Percentiles rank a stretch among this genome's conserved stretches.
phyloP scores from a whole-genome alignment of 805 yeast species.

The Zygoascus bituminiphila region DNA sequence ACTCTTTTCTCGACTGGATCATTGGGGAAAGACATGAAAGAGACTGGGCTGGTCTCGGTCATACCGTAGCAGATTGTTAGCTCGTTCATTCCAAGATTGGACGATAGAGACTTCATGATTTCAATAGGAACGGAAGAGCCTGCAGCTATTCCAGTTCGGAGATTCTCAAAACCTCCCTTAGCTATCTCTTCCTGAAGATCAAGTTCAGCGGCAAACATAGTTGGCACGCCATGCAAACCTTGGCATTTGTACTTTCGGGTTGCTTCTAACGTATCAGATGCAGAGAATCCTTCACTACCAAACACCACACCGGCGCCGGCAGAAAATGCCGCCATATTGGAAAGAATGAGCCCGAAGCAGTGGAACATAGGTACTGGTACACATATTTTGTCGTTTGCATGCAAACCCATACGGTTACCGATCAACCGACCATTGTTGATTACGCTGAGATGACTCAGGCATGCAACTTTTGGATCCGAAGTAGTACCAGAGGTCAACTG shows the following conservation, averaged over 20 bases:
- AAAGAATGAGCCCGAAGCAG: slow-evolving; percentile 27
- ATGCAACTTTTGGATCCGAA: slow-evolving; percentile 23
- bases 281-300: slow-evolving; percentile 23
- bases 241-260: slow-evolving; percentile 21
- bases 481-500: slow-evolving; percentile 30
- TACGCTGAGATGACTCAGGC: slow-evolving; percentile 22
- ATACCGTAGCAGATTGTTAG: slow-evolving; percentile 27
- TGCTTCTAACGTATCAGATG: slow-evolving; percentile 18
- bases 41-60: slow-evolving; percentile 28
- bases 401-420: slow-evolving; percentile 22
- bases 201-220: slow-evolving; percentile 27
- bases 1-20: slow-evolving; percentile 22
- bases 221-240: slow-evolving; percentile 26
- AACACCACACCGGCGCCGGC: slow-evolving; percentile 23
- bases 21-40: slow-evolving; percentile 24
- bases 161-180: slow-evolving; percentile 19
- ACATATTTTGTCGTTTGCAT: slow-evolving; percentile 23
- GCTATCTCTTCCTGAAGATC: slow-evolving; percentile 17
- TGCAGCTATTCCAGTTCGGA: slow-evolving; percentile 27
- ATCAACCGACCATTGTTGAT: slow-evolving; percentile 25
- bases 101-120: slow-evolving; percentile 20
- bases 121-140: slow-evolving; percentile 28
- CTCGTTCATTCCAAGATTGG: slow-evolving; percentile 18
- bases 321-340: slow-evolving; percentile 21
- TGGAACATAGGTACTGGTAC: slow-evolving; percentile 28